These are phyloP conservation scores for Talaromyces wortmannii DNA, from an alignment of 495 filamentous ascomycete species.

Conservation along the genomic window DNA sequence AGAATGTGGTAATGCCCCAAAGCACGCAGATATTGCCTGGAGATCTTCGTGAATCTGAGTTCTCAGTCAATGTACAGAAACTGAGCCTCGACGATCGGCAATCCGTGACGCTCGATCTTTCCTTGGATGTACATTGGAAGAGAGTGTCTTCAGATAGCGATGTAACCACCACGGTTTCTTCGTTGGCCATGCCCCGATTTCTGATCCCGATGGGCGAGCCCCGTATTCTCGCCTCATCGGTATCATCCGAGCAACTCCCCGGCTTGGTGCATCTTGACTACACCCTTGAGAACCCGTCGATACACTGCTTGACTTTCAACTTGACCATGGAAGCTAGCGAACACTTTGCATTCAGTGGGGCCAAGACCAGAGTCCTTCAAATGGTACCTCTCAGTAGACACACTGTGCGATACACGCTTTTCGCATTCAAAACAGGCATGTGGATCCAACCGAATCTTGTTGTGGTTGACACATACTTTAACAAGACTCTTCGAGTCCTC, in stretches of 20 bases:
- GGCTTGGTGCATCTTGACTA: constrained; percentile 51
- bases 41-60: constrained; percentile 61
- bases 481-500: constrained; percentile 71
- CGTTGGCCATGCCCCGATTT: constrained; percentile 72
- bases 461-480: constrained; percentile 83
- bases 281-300: constrained; percentile 88
- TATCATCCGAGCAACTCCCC: constrained; percentile 32
- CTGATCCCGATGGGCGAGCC: constrained; percentile 77
- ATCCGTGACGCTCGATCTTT: constrained; percentile 62
- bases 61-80: constrained; percentile 67
- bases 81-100: constrained; percentile 70
- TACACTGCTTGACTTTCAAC: constrained; percentile 88
- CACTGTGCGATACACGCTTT: constrained; percentile 59
- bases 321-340: constrained; percentile 87
- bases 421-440: constrained; percentile 48
- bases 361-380: constrained; percentile 70
- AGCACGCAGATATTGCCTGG: constrained; percentile 45
- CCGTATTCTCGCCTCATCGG: constrained; percentile 67
- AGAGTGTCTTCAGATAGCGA: constrained; percentile 25
- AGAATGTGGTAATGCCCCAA: constrained; percentile 25
- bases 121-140: constrained; percentile 71
- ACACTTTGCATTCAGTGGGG: constrained; percentile 86
- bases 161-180: constrained; percentile 27
- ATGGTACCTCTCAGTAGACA: constrained; percentile 73
- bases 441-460: constrained; percentile 71